Base-by-base conservation (phyloP, 2,329 filamentous ascomycete species). In the Pseudopyricularia cyperi region DNA sequence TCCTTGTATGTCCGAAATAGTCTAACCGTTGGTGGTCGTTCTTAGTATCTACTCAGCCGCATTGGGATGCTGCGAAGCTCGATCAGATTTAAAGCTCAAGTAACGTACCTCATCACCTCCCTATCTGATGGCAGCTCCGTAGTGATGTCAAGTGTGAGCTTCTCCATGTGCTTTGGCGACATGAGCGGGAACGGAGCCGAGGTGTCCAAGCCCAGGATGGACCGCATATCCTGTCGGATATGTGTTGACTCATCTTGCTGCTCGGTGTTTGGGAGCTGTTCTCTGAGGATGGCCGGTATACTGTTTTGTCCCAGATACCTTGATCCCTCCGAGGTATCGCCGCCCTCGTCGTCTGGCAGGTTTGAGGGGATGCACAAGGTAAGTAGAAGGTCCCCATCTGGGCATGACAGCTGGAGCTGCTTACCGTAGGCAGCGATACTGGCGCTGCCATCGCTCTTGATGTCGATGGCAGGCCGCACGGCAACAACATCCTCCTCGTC, bases 261-360 rank as follows among this genome's bases (percentile, higher is more conserved):
- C 52, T 76, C 72, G 55, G 69, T 73, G 37, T 74, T 66, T 2
- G 75, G 73, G 2, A 76, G 73, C 60, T 82, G 80, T 59, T 83
- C 80, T 54, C 79, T 72, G 37, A 84, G 67, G 34, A 84, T 66
- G n/a, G 79, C 80, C 7, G 80, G 80, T 52, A 83, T 84, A 61
- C 79, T 83, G 63, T 84, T 84, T 60, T 83, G 78, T 28, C 80
- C 80, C 33, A 84, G 71, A 62, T 83, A 84, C 42, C 80, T 72
- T 47, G 79, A 75, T 48, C 72, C 69, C 53, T 78, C 75, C 51
- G 71, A 32, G 22, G 35, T 46, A n/a, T 33, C 39, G 22, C 39
- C 39, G 9, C 39, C 39, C 39, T 44, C 34, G 46, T 48, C 37
- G 46, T 52, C 51, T n/a, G 34, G 24, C 8, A 32, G 28, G 28